phyloP scores from a whole-genome alignment of 371 early-diverging fungal species.

The Nematocida sp. region DNA sequence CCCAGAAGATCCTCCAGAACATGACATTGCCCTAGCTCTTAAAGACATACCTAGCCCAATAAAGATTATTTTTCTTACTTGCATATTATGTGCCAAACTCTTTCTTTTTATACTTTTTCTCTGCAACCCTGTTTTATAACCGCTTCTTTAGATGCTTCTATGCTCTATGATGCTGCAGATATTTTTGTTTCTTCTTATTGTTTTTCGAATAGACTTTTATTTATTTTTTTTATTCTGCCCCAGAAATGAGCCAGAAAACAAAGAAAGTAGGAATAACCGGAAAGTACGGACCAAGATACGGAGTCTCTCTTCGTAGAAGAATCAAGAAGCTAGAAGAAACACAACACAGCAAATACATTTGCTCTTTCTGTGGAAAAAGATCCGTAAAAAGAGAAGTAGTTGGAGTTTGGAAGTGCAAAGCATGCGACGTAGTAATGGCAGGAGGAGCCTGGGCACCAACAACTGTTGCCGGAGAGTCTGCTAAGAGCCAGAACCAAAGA shows the following conservation, averaged over 20 bases:
- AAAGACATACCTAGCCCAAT: not conserved
- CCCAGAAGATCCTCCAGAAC: not conserved
- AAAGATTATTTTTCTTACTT: not conserved
- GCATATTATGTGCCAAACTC: not conserved
- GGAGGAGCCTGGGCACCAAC: conserved; percentile 96
- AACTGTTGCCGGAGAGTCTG: conserved; percentile 61
- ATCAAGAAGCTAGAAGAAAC: conserved; percentile 98
- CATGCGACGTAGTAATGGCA: conserved; percentile 87
- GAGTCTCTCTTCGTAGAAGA: conserved; percentile 97
- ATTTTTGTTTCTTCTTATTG: not conserved
- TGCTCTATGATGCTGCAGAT: too few species aligned
- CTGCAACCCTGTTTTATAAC: not conserved
- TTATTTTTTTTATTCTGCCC: conserved; percentile 46
- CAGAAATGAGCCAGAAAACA: conserved; percentile 74
- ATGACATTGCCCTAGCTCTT: not conserved
- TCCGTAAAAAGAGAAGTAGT: conserved; percentile 88
- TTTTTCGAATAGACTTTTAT: not conserved
- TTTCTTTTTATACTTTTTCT: not conserved
- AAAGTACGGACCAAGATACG: conserved; percentile 99
- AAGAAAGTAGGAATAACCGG: conserved; percentile 99
- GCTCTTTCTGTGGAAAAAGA: conserved; percentile 96
- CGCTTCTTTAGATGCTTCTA: not conserved
- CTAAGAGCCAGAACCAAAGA: conserved; percentile 55
- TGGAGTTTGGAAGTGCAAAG: conserved; percentile 98
- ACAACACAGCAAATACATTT: conserved; percentile 96